Conservation (phyloP, 2,329 filamentous ascomycete genomes). For the Aspergillus tubingensis region DNA sequence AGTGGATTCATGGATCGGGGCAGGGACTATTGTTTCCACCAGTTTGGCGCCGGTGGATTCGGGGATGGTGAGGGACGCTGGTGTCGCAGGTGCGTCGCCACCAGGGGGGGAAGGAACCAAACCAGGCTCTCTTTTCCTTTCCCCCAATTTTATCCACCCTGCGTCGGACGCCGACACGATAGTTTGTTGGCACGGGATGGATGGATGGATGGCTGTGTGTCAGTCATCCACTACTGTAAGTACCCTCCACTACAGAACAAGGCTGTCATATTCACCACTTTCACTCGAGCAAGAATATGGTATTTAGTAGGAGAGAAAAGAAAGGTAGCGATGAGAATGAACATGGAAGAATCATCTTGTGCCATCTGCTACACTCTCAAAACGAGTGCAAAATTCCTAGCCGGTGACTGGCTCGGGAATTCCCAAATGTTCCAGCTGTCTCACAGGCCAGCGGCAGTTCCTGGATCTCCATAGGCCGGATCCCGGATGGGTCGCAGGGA, state of each 20-base stretch:
- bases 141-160: not conserved
- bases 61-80: conserved; percentile 20
- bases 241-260: not conserved
- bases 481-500: conserved; percentile 13
- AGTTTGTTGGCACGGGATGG: not conserved
- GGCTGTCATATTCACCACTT: too few species aligned
- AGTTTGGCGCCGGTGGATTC: conserved; percentile 20
- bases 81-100: conserved; percentile 16
- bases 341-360: too few species aligned
- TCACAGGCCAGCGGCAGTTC: conserved; percentile 9
- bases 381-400: not conserved
- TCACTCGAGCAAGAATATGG: not conserved
- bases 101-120: conserved; percentile 3
- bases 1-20: conserved; percentile 16
- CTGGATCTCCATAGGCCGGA: conserved; percentile 19
- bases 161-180: not conserved
- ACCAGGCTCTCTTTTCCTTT: not conserved
- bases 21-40: conserved; percentile 23
- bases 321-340: not conserved
- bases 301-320: not conserved
- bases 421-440: not conserved
- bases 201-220: not conserved
- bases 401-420: not conserved
- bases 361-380: not conserved
- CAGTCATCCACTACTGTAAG: not conserved